Evolutionary conservation across 805 yeast species (phyloP), one percentile per base, ranked within the genome.

Genomic region (Candida rishiriensis): DNA sequence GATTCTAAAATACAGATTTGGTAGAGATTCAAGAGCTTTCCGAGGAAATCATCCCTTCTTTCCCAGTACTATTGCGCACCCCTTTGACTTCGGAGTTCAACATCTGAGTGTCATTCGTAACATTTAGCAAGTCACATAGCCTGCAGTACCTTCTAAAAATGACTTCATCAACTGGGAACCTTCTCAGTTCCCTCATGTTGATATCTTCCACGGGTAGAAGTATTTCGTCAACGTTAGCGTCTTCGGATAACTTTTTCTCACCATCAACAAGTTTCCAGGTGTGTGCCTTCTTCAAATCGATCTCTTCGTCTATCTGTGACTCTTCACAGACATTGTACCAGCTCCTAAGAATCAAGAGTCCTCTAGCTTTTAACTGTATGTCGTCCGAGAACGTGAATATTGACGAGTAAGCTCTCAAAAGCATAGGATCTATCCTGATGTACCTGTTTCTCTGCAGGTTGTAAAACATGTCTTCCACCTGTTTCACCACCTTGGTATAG

Each of bases 291-390:
- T 32, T 41, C 10, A 34, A 33, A 32, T 14, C 47, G 3, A 58
- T 42, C 3, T 26, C 34, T 7, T 40, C 28, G 10, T 46, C 41
- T 12, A 61, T 57, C n/a, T 55, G 52, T 1, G 47, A 52, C 18
- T 51, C 36, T 1, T 51, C 38, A 33, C 64, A 63, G 1, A 63
- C 34, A 32, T 54, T 45, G 38, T 51, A 63, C 62, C 65, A 62
- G 16, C 54, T 51, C 31, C 59, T 47, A 10, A 63, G 34, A 3
- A 63, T 54, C 5, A 45, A 40, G 3, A 62, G 33, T 3, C 58
- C 60, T 33, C 66, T 44, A 1, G 57, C 57, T 21, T 52, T 55
- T 26, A 63, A 42, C n/a, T 48, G 42, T 1, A 46, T 15, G 37
- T 61, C 66, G 31, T 58, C 53, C 2, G 61, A 50, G 38, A 57